Conservation (phyloP, 2,329 filamentous ascomycete species). For the Bertia moriformis region DNA sequence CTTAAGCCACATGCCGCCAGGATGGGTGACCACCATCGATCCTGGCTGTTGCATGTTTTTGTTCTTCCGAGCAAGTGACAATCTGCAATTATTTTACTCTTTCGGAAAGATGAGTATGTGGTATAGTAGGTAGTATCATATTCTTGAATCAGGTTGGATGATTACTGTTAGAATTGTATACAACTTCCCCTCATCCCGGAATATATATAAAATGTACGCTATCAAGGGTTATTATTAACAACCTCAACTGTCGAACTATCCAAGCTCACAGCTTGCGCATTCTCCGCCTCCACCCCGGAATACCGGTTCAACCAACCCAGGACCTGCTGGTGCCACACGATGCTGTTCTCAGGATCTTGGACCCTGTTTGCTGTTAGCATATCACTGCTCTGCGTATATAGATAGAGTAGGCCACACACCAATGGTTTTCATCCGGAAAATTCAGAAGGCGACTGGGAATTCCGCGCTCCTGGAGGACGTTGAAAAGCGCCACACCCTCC, state of each 20-base stretch:
- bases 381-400: constrained; percentile 6
- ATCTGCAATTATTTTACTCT: too few species aligned
- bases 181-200: too few species aligned
- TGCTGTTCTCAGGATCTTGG: constrained; percentile 75
- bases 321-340: constrained; percentile 82
- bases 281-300: constrained; percentile 23
- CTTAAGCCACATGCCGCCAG: too few species aligned
- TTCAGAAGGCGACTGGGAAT: constrained; percentile 48
- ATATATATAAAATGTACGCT: too few species aligned
- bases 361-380: constrained; percentile 45
- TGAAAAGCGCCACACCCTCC: constrained; percentile 57
- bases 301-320: constrained; percentile 62
- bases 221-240: neutral
- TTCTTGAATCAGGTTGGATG: too few species aligned
- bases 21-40: too few species aligned
- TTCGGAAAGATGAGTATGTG: too few species aligned
- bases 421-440: constrained; percentile 60
- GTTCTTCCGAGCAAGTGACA: too few species aligned
- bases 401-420: constrained; percentile 1
- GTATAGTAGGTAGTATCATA: too few species aligned
- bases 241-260: neutral
- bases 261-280: neutral
- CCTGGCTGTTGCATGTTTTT: too few species aligned
- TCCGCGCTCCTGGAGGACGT: constrained; percentile 45
- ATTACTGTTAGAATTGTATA: too few species aligned